Percentiles rank a stretch among this genome's conserved stretches.
Evolutionary conservation across 495 filamentous ascomycete genomes (phyloP).

Genomic region (Neurospora hispaniola): DNA sequence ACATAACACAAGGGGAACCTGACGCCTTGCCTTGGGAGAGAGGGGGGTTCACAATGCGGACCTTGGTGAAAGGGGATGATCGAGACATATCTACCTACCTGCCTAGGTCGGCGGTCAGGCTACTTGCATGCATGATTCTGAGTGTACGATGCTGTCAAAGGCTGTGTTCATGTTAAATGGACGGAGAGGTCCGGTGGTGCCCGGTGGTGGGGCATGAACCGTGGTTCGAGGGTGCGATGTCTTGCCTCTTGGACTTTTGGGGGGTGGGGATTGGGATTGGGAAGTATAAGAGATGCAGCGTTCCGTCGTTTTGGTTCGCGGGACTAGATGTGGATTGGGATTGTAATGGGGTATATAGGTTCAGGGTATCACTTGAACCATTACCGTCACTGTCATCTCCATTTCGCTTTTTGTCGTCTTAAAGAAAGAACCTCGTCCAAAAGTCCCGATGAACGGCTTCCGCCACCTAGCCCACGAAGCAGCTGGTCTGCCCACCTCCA

Average conservation of each 20-base stretch:
- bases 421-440: not conserved
- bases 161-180: not conserved
- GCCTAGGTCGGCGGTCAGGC: not conserved
- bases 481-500: not conserved
- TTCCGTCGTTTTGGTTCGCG: not conserved
- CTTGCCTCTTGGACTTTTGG: not conserved
- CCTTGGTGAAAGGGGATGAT: not conserved
- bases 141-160: not conserved
- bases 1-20: not conserved
- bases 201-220: not conserved
- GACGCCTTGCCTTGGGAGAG: not conserved
- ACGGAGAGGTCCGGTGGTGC: not conserved
- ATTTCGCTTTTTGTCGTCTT: too few relatives aligned
- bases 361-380: rapidly evolving
- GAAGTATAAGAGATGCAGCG: not conserved
- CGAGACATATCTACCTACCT: not conserved
- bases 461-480: not conserved
- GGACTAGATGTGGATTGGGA: too few relatives aligned
- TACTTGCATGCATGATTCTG: not conserved
- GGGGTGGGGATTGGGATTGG: not conserved
- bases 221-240: not conserved
- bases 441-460: not conserved
- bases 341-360: not conserved
- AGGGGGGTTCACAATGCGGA: not conserved
- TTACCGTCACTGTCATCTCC: not conserved